A percentile compares a stretch with the other conserved stretches of the same genome.
Conservation (phyloP, 495 filamentous ascomycete genomes). For the Penicillium angulare region DNA sequence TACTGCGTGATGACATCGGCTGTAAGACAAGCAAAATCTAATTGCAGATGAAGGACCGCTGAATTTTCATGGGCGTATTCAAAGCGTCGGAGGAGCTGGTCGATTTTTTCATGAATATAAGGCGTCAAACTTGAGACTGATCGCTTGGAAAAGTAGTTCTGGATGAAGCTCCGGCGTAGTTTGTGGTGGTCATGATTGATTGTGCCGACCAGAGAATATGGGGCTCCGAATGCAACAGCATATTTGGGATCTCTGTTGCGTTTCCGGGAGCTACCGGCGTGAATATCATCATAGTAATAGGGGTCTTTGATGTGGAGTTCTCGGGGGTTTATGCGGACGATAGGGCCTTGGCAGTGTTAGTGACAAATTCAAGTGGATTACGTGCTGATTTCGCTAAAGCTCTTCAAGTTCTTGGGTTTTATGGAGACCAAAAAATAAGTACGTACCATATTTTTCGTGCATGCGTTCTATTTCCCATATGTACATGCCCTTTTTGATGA, state of each 20-base stretch:
- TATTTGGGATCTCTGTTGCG: constrained; percentile 1
- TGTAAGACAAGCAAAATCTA: constrained; percentile 37
- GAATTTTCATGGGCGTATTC: neutral
- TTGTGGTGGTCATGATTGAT: constrained; percentile 1
- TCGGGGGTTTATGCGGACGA: constrained; percentile 6
- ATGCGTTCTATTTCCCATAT: constrained; percentile 44
- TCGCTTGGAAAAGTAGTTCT: constrained; percentile 5
- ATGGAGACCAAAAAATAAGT: too few species aligned
- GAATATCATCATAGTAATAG: constrained; percentile 1
- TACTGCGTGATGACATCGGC: constrained; percentile 48
- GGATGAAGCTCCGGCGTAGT: constrained; percentile 1
- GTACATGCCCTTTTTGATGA: constrained; percentile 43
- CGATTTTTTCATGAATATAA: neutral
- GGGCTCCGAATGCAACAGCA: neutral
- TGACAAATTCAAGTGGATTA: neutral
- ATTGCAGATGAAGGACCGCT: constrained; percentile 33
- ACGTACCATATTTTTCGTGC: constrained; percentile 44
- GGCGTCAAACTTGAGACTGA: neutral
- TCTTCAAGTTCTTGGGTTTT: neutral
- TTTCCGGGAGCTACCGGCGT: neutral
- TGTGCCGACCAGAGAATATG: constrained; percentile 2
- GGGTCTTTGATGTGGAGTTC: constrained; percentile 6
- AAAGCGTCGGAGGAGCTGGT: constrained; percentile 6
- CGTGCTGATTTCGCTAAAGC: neutral
- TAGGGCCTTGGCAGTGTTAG: neutral